Evolutionary conservation across 768 basidiomycete species (phyloP).

Genomic region (Collybia sp.): DNA sequence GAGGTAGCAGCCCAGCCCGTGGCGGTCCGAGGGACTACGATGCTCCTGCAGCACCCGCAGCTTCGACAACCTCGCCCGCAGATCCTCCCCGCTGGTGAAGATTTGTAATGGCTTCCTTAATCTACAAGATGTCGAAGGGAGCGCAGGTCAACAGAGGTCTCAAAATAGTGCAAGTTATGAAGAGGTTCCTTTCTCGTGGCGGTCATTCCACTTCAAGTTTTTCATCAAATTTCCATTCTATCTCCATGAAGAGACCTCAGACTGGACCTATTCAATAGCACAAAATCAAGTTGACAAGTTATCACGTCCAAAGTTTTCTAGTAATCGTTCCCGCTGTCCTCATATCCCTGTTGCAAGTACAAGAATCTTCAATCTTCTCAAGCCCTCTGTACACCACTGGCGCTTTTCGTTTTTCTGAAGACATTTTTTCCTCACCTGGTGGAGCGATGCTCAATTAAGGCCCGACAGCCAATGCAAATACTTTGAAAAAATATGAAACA

Average conservation of each 20-base stretch:
- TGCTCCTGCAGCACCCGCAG: conserved; percentile 18
- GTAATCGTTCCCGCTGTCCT: conserved; percentile 48
- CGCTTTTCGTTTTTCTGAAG: conserved; percentile 3
- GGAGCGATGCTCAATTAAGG: conserved; percentile 2
- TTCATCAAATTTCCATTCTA: conserved; percentile 45
- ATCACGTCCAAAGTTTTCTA: conserved; percentile 51
- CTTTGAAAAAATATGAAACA: too few relatives aligned
- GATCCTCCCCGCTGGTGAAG: conserved; percentile 60
- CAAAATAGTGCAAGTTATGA: conserved; percentile 30
- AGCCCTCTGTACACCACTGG: conserved; percentile 2
- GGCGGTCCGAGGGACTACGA: conserved; percentile 32
- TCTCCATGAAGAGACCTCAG: conserved; percentile 38
- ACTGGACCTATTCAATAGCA: conserved; percentile 49
- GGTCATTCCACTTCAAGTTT: conserved; percentile 37
- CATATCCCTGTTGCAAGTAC: conserved; percentile 43
- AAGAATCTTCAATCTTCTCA: conserved; percentile 25
- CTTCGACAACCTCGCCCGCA: conserved; percentile 34
- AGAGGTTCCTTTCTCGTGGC: conserved; percentile 36
- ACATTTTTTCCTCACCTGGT: conserved; percentile 2
- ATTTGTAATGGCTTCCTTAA: conserved; percentile 16
- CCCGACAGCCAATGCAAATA: not conserved
- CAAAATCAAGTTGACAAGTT: conserved; percentile 67
- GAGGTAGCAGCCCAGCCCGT: conserved; percentile 54
- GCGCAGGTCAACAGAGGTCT: conserved; percentile 40
- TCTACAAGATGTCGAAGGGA: conserved; percentile 19